Percentiles rank a stretch among this genome's conserved stretches.
Conservation (phyloP, 345 rosid species). For the Arabidopsis thaliana region TAIR10.1 NC_003075.7:8381001-8381500, state of each 20-base stretch:
- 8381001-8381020: neutral
- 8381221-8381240: slow-evolving; percentile 29
- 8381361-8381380: neutral
- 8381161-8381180: slow-evolving; percentile 7
- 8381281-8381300: slow-evolving; percentile 3
- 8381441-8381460: neutral
- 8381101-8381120: slow-evolving; percentile 24
- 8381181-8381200: neutral
- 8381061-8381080: neutral
- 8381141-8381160: neutral
- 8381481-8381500: neutral
- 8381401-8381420: neutral
- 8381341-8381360: neutral
- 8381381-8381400: neutral
- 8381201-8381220: neutral
- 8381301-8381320: neutral
- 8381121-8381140: neutral
- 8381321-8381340: slow-evolving; percentile 14
- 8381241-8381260: slow-evolving; percentile 12
- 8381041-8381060: slow-evolving; percentile 5
- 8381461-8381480: neutral
- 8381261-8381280: neutral
- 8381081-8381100: neutral
- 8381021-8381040: neutral
- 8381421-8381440: neutral